Percentiles rank a stretch among this genome's conserved stretches.
These are phyloP conservation scores for Pelargonium citronellum DNA, from an alignment of 441 rosid species.

Conservation along the genomic window DNA sequence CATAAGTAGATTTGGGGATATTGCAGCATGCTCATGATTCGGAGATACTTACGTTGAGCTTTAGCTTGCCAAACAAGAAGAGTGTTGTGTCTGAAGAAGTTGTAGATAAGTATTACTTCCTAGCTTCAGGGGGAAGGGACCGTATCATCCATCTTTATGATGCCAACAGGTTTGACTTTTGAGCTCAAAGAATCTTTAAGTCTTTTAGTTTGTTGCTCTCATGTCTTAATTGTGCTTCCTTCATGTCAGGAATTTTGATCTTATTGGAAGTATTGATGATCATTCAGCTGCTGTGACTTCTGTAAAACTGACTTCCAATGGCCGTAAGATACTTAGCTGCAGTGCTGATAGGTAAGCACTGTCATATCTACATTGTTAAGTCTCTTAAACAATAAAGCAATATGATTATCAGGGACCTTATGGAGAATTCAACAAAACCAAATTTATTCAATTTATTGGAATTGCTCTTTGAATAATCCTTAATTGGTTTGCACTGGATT, in stretches of 20 bases:
- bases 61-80: conserved; percentile 44
- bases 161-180: conserved; percentile 54
- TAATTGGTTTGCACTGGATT: conserved; percentile 13
- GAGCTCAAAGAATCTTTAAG: conserved; percentile 16
- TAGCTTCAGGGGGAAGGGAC: conserved; percentile 73
- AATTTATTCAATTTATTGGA: conserved; percentile 5
- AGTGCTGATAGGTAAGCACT: conserved; percentile 66
- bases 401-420: not conserved
- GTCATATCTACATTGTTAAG: not conserved
- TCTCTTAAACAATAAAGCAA: not conserved
- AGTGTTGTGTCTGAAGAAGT: conserved; percentile 32
- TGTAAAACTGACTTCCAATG: conserved; percentile 54
- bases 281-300: conserved; percentile 77
- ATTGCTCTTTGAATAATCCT: not conserved
- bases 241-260: conserved; percentile 63
- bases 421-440: conserved; percentile 5
- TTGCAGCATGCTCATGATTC: conserved; percentile 65
- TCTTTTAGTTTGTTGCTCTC: conserved; percentile 24
- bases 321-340: conserved; percentile 60
- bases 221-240: conserved; percentile 24
- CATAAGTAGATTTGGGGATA: conserved; percentile 5
- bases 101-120: conserved; percentile 44
- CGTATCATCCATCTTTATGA: conserved; percentile 66
- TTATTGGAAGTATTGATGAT: conserved; percentile 52
- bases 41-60: conserved; percentile 76